A percentile compares a stretch with the other conserved stretches of the same genome.
These are phyloP conservation scores for Nicotiana tabacum DNA, from an alignment of 257 asterid genomes.

Conservation along the genomic window DNA sequence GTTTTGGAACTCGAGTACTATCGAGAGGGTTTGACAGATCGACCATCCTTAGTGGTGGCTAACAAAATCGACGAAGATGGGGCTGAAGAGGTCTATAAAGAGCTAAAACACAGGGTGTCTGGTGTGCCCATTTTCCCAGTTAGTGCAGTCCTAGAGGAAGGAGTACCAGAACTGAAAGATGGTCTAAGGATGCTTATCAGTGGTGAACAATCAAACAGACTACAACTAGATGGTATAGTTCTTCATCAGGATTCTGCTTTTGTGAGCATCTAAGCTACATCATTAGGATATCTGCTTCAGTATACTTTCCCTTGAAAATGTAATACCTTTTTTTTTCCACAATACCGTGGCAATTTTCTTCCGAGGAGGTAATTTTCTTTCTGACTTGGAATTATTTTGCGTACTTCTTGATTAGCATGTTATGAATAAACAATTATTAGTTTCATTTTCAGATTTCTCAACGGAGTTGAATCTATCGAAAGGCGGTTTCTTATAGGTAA, in stretches of 20 bases:
- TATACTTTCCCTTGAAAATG: not conserved
- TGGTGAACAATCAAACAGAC: constrained; percentile 32
- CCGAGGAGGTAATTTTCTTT: not conserved
- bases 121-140: constrained; percentile 68
- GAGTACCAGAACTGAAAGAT: constrained; percentile 60
- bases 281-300: no score
- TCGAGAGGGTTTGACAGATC: constrained; percentile 52
- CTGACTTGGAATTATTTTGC: not conserved
- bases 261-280: not conserved
- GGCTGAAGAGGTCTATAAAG: constrained; percentile 63
- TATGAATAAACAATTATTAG: not conserved
- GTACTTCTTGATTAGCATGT: not conserved
- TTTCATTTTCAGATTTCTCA: not conserved
- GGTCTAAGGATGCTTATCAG: constrained; percentile 68
- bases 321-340: not conserved
- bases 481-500: not conserved
- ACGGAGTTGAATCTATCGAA: not conserved
- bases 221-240: constrained; percentile 43
- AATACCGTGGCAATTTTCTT: not conserved
- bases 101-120: constrained; percentile 53
- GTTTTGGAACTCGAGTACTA: constrained; percentile 72
- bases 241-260: constrained; percentile 21
- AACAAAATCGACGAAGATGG: constrained; percentile 83
- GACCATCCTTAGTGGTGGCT: constrained; percentile 77
- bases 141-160: constrained; percentile 88